Evolutionary conservation across 768 basidiomycete species (phyloP).

Genomic region (Tephrocybe rancida): DNA sequence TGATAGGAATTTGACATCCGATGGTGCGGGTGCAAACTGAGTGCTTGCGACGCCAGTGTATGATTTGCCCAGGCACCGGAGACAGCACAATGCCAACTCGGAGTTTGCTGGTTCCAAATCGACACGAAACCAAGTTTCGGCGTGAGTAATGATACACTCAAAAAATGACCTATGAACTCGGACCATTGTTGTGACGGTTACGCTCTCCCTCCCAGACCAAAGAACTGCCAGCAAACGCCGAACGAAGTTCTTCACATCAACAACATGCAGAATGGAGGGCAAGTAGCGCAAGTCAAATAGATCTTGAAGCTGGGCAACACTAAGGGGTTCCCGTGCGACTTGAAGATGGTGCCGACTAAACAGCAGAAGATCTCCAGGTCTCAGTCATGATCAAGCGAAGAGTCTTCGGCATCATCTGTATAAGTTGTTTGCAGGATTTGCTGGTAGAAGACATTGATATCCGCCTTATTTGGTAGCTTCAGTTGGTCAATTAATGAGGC

Average conservation of each 20-base stretch:
- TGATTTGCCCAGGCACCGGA: not conserved
- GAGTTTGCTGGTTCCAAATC: not conserved
- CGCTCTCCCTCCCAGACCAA: not conserved
- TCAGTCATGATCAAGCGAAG: not conserved
- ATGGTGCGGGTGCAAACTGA: not conserved
- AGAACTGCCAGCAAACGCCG: not conserved
- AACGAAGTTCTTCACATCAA: not conserved
- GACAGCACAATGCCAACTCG: not conserved
- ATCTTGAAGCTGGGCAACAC: not conserved
- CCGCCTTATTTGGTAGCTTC: conserved; percentile 2
- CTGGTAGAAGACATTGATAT: conserved; percentile 14
- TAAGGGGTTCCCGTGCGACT: not conserved
- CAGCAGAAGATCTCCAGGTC: not conserved
- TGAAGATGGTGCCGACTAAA: not conserved
- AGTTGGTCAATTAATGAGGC: conserved; percentile 11
- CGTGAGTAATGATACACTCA: not conserved
- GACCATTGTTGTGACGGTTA: not conserved
- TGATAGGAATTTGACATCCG: not conserved
- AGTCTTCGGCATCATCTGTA: not conserved
- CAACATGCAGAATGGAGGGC: not conserved
- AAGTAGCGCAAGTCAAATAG: not conserved
- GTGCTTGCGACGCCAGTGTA: not conserved
- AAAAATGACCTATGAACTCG: not conserved
- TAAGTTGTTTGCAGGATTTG: not conserved
- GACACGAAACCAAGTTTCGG: not conserved